Percentiles rank a stretch among this genome's conserved stretches.
phyloP scores from a whole-genome alignment of 768 basidiomycete genomes.

The Kwoniella newhampshirensis region DNA sequence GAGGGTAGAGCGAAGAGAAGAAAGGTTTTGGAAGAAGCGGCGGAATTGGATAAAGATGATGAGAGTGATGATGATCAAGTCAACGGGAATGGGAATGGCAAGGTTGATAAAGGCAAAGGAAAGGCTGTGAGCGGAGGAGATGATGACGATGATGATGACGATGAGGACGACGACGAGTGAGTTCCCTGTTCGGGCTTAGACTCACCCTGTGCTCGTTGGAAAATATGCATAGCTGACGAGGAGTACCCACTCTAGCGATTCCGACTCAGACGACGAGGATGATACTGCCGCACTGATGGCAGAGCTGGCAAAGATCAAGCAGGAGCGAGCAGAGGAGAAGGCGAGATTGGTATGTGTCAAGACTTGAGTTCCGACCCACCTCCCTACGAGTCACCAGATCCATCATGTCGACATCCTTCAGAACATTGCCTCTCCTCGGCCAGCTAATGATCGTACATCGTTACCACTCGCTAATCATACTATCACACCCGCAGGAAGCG shows the following conservation, averaged over 20 bases:
- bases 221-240: background rate
- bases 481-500: conserved; percentile 60
- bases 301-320: conserved; percentile 98
- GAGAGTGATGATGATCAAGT: conserved; percentile 64
- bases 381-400: no score
- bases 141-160: conserved; percentile 51
- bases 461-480: background rate
- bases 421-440: no score
- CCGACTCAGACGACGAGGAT: conserved; percentile 70
- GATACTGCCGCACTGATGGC: conserved; percentile 90
- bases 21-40: conserved; percentile 79
- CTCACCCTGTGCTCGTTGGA: background rate
- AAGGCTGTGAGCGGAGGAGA: conserved; percentile 54
- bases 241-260: conserved; percentile 1
- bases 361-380: no score
- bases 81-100: conserved; percentile 19
- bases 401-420: no score
- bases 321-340: conserved; percentile 91
- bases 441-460: no score
- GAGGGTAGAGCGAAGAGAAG: conserved; percentile 71
- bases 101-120: conserved; percentile 48
- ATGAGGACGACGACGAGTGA: conserved; percentile 37
- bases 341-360: conserved; percentile 57
- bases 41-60: conserved; percentile 87
- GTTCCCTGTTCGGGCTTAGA: no score